phyloP scores from a whole-genome alignment of 73 alveolate genomes.

The Blepharisma stoltei region DNA sequence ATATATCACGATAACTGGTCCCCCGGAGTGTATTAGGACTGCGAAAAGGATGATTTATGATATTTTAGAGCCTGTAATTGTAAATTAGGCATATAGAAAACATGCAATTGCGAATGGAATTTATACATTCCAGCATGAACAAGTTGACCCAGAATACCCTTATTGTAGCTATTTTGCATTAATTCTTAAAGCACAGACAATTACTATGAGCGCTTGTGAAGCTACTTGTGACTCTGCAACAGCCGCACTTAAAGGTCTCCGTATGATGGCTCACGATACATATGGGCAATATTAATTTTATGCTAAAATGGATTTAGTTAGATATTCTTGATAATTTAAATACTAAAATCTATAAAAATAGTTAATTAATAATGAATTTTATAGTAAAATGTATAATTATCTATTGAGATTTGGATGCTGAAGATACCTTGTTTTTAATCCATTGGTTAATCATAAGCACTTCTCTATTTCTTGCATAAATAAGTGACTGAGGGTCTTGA shows the following conservation, averaged over 20 bases:
- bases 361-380: no score
- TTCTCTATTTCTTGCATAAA: no score
- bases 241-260: conserved; percentile 14
- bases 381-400: no score
- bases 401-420: no score
- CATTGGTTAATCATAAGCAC: no score
- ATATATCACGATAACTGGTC: conserved; percentile 25
- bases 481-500: no score
- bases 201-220: conserved; percentile 23
- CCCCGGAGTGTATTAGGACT: conserved; percentile 8
- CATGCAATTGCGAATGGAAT: conserved; percentile 25
- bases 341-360: no score
- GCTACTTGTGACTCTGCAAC: conserved; percentile 26
- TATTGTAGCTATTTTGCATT: conserved; percentile 9
- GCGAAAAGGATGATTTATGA: conserved; percentile 30
- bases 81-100: conserved; percentile 8
- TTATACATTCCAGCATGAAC: conserved; percentile 1
- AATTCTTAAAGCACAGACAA: conserved; percentile 12
- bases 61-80: conserved; percentile 1
- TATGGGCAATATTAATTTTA: no score
- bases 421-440: no score
- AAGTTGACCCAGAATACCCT: conserved; percentile 23
- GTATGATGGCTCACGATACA: no score
- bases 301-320: no score
- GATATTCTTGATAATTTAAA: no score